A percentile compares a stretch with the other conserved stretches of the same genome.
These are phyloP conservation scores for Ochromonadaceae sp. DNA, from an alignment of 352 stramenopile genomes.

Conservation along the genomic window DNA sequence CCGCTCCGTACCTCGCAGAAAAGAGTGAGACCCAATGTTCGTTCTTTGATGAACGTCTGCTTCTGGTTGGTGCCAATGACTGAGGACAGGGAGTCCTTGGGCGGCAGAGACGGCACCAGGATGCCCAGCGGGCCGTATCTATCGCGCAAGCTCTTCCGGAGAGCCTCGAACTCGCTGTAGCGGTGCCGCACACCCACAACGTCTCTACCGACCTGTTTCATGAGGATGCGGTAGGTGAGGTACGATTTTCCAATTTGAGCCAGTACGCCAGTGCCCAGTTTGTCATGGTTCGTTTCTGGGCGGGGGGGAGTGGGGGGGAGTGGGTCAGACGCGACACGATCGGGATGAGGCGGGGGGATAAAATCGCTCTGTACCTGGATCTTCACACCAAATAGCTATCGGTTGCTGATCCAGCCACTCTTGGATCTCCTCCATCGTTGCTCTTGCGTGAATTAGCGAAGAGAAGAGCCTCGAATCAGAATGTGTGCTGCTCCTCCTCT, in stretches of 20 bases:
- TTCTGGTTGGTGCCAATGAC: background rate
- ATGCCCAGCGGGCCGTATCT: slow-evolving; percentile 8
- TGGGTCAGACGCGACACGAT: no score
- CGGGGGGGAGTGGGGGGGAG: no score
- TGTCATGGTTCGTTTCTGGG: background rate
- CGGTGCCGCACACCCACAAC: background rate
- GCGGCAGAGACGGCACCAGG: background rate
- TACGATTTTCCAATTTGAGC: background rate
- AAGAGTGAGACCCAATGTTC: slow-evolving; percentile 1
- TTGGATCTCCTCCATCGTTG: background rate
- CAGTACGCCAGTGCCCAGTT: background rate
- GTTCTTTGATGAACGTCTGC: slow-evolving; percentile 1
- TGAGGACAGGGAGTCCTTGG: background rate
- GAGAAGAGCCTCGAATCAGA: no score
- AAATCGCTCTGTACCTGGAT: background rate
- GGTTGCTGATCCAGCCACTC: background rate
- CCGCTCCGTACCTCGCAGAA: slow-evolving; percentile 11
- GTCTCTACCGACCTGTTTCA: slow-evolving; percentile 5
- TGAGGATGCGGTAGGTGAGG: slow-evolving; percentile 2
- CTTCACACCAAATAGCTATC: slow-evolving; percentile 8
- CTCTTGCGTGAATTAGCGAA: no score
- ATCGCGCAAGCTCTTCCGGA: background rate
- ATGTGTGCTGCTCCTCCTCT: no score
- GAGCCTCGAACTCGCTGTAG: slow-evolving; percentile 6
- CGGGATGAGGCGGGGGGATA: no score